Base-by-base conservation (phyloP, 2,329 filamentous ascomycete genomes). In the Alternaria postmessia region DNA sequence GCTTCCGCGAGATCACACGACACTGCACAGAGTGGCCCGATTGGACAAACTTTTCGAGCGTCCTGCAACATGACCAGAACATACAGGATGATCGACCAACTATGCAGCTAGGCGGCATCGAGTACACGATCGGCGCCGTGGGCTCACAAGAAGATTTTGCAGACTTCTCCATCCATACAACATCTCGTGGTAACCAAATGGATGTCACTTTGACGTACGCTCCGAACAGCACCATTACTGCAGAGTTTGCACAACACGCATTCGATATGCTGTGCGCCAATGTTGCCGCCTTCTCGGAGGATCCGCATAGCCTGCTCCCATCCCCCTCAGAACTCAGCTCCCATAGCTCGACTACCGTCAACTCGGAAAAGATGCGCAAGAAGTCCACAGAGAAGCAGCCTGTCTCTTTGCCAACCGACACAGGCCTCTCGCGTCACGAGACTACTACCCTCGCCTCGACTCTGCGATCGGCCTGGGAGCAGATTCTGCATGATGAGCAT, bases 191-290 rank as follows among this genome's bases (percentile, higher is more conserved):
- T 28, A 66, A 68, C 9, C 59, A 71, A n/a, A 64, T 77, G 44
- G 74, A 76, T 47, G 62, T 75, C 22, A 59, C 57, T 3, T 63
- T 77, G 42, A 74, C 73, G 3, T 76, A 74, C 46, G 70, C 71
- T n/a, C 73, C 72, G 6, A 75, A 75, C 51, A 73, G 67, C 66
- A 85, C 84, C 38, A 81, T 87, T 67, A 82, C 84, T 51, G 80
- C 81, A 11, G 84, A 81, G 42, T 86, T 85, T 63, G 74, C 72
- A 5, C 82, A 83, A 63, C 84, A 86, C 72, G 81, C 85, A 52
- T 74, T 76, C 42, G 72, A 76, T 14, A 69, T 71, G 62, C 68
- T 78, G 2, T 75, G 74, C 56, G 52, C 61, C 8, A 75, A 71
- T 26, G 60, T 70, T 41, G 61, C 68, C 7, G 65, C 65, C 3